phyloP scores from a whole-genome alignment of 2,329 filamentous ascomycete species.

The Periconia sp. region DNA sequence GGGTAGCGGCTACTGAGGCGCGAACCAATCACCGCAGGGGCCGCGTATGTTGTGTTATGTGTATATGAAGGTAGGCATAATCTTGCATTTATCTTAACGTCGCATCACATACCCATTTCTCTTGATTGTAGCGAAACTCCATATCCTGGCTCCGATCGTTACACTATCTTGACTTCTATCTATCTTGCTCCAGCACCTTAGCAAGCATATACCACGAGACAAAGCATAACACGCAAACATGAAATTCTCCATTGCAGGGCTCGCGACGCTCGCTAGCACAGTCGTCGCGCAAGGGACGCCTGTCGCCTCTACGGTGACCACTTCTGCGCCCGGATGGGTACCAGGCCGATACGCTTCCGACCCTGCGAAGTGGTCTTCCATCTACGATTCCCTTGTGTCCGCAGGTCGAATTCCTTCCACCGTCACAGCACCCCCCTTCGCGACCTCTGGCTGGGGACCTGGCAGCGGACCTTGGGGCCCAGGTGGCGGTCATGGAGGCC shows the following conservation, averaged over 20 bases:
- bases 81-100: background rate
- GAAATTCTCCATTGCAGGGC: slow-evolving; percentile 8
- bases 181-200: too few relatives aligned
- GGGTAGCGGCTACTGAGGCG: background rate
- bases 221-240: slow-evolving; percentile 2
- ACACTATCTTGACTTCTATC: too few relatives aligned
- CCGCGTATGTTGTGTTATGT: slow-evolving; percentile 5
- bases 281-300: background rate
- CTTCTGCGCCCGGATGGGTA: too few relatives aligned
- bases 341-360: slow-evolving; percentile 16
- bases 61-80: slow-evolving; percentile 2
- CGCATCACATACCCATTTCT: background rate
- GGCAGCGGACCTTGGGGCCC: slow-evolving; percentile 20
- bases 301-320: slow-evolving; percentile 2
- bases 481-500: slow-evolving; percentile 8
- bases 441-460: slow-evolving; percentile 23
- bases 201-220: background rate
- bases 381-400: slow-evolving; percentile 34
- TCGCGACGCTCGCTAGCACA: slow-evolving; percentile 9
- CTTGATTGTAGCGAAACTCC: background rate
- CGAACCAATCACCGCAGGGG: slow-evolving; percentile 1
- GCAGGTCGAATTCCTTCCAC: slow-evolving; percentile 33
- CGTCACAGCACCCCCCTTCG: slow-evolving; percentile 28
- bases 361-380: slow-evolving; percentile 27
- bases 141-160: too few relatives aligned